Evolutionary conservation across 371 early-diverging fungal species (phyloP).

Genomic region (Mortierella sp.): DNA sequence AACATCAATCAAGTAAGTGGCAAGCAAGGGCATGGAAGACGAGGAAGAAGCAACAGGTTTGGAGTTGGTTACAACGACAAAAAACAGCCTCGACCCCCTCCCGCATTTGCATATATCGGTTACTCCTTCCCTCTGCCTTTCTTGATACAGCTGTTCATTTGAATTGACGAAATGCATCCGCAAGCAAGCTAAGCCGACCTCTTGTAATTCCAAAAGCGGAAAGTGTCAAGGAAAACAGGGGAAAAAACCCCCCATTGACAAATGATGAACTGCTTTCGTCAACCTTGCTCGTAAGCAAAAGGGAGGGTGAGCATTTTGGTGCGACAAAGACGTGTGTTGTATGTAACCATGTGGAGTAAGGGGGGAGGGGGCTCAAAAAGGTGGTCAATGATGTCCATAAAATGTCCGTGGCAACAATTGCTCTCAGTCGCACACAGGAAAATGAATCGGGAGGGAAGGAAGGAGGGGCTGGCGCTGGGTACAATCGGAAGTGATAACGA

Average conservation of each 20-base stretch:
- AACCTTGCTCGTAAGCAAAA: not conserved
- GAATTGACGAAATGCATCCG: not conserved
- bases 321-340: not conserved
- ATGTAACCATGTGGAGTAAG: not conserved
- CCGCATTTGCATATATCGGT: not conserved
- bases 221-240: not conserved
- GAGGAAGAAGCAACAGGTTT: not conserved
- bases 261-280: not conserved
- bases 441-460: not conserved
- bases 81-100: not conserved
- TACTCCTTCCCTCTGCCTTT: not conserved
- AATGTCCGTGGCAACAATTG: not conserved
- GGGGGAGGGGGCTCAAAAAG: not conserved
- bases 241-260: not conserved
- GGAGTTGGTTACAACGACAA: not conserved
- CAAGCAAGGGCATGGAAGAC: not conserved
- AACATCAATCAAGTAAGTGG: not conserved
- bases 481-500: not conserved
- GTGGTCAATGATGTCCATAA: not conserved
- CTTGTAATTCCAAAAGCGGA: not conserved
- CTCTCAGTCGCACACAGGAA: not conserved
- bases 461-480: not conserved
- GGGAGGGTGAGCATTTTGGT: not conserved
- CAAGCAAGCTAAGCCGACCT: not conserved
- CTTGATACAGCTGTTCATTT: not conserved